Conservation (phyloP, 78 protist genomes). For the Dictyostelium brefeldianum region DNA sequence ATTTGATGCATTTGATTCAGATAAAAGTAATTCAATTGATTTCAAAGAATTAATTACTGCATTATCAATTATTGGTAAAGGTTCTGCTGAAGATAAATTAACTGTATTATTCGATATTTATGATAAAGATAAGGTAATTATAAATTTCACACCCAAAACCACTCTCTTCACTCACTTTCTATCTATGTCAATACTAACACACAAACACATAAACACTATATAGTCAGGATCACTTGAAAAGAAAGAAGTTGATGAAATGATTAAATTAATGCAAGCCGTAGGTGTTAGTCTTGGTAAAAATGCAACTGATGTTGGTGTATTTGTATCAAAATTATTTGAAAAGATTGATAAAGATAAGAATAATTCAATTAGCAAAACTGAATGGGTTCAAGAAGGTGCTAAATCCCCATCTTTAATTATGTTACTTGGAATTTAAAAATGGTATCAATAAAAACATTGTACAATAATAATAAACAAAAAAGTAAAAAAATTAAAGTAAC, state of each 20-base stretch:
- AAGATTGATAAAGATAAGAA: constrained; percentile 57
- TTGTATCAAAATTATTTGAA: constrained; percentile 31
- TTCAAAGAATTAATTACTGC: constrained; percentile 55
- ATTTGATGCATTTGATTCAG: constrained; percentile 63
- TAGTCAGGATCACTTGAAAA: constrained; percentile 16
- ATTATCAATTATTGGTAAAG: constrained; percentile 50
- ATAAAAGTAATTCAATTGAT: constrained; percentile 37
- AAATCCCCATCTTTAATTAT: constrained; percentile 32
- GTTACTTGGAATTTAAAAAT: constrained; percentile 38
- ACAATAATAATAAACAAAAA: neutral
- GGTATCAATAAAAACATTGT: neutral
- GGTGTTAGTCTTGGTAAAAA: constrained; percentile 47
- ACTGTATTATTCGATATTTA: constrained; percentile 27
- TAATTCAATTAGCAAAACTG: neutral
- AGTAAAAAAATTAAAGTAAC: too few species aligned
- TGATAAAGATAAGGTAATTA: constrained; percentile 35
- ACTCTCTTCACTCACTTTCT: neutral
- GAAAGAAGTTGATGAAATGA: constrained; percentile 30
- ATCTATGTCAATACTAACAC: neutral
- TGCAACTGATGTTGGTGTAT: constrained; percentile 17
- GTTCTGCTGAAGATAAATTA: constrained; percentile 15
- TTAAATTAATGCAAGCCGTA: constrained; percentile 25
- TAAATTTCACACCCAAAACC: neutral
- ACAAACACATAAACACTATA: too few species aligned
- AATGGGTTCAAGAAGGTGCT: constrained; percentile 38